Percentiles rank a stretch among this genome's conserved stretches.
phyloP scores from a whole-genome alignment of 1,139 yeast species.

The Pichia norvegensis region DNA sequence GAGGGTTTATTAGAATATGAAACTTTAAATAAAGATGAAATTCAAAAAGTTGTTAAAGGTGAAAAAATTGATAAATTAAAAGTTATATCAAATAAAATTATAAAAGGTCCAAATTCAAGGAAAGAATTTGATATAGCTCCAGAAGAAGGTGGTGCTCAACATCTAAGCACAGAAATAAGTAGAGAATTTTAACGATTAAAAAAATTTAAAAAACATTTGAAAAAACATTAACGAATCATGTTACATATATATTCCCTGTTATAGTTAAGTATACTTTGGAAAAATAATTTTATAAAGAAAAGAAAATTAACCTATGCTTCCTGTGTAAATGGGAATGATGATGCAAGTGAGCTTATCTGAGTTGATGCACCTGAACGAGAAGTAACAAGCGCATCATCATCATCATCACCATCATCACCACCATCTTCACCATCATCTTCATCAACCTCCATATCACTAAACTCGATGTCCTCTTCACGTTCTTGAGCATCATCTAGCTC shows the following conservation, averaged over 20 bases:
- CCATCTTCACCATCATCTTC: neutral
- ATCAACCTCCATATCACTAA: constrained; percentile 11
- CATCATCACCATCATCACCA: neutral
- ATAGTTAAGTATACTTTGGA: neutral
- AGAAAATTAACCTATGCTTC: neutral
- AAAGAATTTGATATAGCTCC: constrained; percentile 29
- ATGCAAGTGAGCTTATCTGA: constrained; percentile 12
- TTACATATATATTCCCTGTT: neutral
- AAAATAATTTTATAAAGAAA: neutral
- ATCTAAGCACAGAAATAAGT: constrained; percentile 12
- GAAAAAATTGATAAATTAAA: constrained; percentile 61
- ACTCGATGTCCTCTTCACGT: constrained; percentile 11
- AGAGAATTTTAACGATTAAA: neutral
- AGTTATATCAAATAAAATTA: constrained; percentile 67
- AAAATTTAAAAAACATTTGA: neutral
- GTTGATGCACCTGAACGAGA: constrained; percentile 5
- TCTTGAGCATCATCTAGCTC: neutral
- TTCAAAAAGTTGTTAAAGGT: constrained; percentile 78
- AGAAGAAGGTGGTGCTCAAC: constrained; percentile 19
- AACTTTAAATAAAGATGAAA: constrained; percentile 85
- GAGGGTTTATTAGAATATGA: constrained; percentile 93
- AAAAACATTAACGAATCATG: neutral
- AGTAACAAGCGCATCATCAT: neutral
- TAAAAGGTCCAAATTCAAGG: constrained; percentile 37
- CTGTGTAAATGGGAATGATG: constrained; percentile 14